Evolutionary conservation across 2,329 filamentous ascomycete species (phyloP), one percentile per base, ranked within the genome.

Genomic region (Rhynchosporium secalis): DNA sequence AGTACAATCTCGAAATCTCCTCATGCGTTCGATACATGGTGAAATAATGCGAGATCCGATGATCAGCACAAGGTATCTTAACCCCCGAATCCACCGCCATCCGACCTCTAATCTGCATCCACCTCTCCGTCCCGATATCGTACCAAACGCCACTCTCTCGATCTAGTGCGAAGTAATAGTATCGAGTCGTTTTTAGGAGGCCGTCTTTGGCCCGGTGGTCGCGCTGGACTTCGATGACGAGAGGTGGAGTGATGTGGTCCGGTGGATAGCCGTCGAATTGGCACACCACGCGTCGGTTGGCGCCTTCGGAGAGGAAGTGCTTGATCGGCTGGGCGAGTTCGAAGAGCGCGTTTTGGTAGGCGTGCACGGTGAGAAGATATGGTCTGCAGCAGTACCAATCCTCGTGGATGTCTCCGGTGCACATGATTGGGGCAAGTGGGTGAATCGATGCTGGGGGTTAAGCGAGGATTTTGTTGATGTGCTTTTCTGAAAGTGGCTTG

Each of bases 321-420:
- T 29, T 4, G 29, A 15, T 33, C 4, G 33, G 28, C 12, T 6
- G 6, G 28, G 47, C 13, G 5, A 51, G 31, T 12, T 1, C 28
- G 29, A 51, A n/a, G 33, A 5, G 33, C 33, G 5, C 33, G 15
- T 33, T 15, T 7, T n/a, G 28, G 3, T 13, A 12, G 4, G 4
- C 3, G 47, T 33, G 47, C 6, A 51, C 28, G 15, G 9, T 15
- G 12, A 51, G 47, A 29, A 51, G 47, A 13, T 51, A 51, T 15
- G 47, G 47, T 5, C 47, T 31, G 47, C 47, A 36, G 47, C 47
- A 51, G 29, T 33, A 51, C 47, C 47, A 51, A 4, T 51, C 47
- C 5, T 51, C 10, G 47, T 51, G 47, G 29, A 36, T 51, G 1
- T 36, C 1, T n/a, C 47, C 47, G 47, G 29, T 36, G 13, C 13